These are phyloP conservation scores for Cladosporium sp. DNA, from an alignment of 2,329 filamentous ascomycete genomes.

Conservation along the genomic window DNA sequence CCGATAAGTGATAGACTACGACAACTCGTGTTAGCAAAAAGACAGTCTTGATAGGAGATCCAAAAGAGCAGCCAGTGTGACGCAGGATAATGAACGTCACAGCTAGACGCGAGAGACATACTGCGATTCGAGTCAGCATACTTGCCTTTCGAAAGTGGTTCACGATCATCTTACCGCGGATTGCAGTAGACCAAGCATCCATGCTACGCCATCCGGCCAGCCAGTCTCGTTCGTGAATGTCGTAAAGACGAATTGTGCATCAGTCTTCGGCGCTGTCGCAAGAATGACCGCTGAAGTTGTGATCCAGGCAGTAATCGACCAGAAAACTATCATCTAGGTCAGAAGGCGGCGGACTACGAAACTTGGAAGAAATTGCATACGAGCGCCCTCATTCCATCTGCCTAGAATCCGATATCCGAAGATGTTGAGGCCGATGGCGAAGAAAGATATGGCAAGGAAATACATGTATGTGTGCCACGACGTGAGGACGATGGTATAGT, in stretches of 20 bases:
- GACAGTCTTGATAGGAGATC: neutral
- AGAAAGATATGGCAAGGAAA: conserved; percentile 56
- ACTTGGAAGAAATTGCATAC: neutral
- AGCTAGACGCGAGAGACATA: neutral
- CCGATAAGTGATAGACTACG: neutral
- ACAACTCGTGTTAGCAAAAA: neutral
- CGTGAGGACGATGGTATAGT: neutral
- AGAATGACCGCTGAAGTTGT: conserved; percentile 48
- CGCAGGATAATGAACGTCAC: too few species aligned
- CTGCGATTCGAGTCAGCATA: neutral
- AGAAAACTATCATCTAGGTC: neutral
- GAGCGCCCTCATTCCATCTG: conserved; percentile 1
- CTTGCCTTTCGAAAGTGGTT: too few species aligned
- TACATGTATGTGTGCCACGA: conserved; percentile 67
- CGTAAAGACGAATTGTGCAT: conserved; percentile 60
- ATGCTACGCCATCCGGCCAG: conserved; percentile 65
- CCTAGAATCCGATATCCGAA: conserved; percentile 39
- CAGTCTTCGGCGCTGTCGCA: conserved; percentile 60
- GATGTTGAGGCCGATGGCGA: conserved; percentile 59
- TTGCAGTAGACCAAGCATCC: conserved; percentile 52
- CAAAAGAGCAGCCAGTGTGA: neutral
- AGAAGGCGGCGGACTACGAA: neutral
- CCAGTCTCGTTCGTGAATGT: conserved; percentile 63
- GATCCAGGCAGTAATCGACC: conserved; percentile 4
- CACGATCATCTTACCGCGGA: conserved; percentile 33